Evolutionary conservation across 2,329 filamentous ascomycete genomes (phyloP).

Genomic region (Fusarium sp.): DNA sequence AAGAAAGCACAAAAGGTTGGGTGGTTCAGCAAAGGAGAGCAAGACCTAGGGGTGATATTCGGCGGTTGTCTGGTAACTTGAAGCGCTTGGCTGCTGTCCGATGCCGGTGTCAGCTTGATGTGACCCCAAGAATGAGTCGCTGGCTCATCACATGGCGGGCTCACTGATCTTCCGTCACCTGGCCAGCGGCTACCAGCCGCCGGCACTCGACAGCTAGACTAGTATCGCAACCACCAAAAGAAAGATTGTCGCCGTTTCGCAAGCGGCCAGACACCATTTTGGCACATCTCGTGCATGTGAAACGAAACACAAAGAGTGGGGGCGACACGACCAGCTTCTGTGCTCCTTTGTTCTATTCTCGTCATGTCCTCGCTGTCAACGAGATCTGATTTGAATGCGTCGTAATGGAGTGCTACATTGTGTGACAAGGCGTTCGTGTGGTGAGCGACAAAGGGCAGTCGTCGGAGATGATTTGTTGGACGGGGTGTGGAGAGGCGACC

Average conservation of each 20-base stretch:
- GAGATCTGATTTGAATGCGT: slow-evolving; percentile 34
- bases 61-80: slow-evolving; percentile 20
- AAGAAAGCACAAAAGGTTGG: slow-evolving; percentile 78
- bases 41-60: slow-evolving; percentile 15
- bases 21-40: slow-evolving; percentile 50
- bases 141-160: slow-evolving; percentile 18
- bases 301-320: slow-evolving; percentile 23
- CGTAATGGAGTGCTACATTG: slow-evolving; percentile 39
- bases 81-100: slow-evolving; percentile 24
- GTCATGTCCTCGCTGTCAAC: slow-evolving; percentile 34
- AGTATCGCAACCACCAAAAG: slow-evolving; percentile 26
- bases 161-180: slow-evolving; percentile 6
- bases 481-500: slow-evolving; percentile 10
- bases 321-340: slow-evolving; percentile 28
- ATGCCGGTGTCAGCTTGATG: slow-evolving; percentile 37
- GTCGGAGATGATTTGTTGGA: slow-evolving; percentile 19
- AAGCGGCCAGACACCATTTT: slow-evolving; percentile 23
- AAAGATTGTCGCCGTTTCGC: slow-evolving; percentile 17
- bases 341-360: slow-evolving; percentile 34
- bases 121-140: slow-evolving; percentile 23
- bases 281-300: slow-evolving; percentile 32
- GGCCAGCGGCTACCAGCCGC: slow-evolving; percentile 39
- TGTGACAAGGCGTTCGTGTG: slow-evolving; percentile 31
- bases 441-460: slow-evolving; percentile 6
- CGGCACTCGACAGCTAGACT: slow-evolving; percentile 10